Base-by-base conservation (phyloP, 306 rosid genomes). In the Fagus crenata region DNA sequence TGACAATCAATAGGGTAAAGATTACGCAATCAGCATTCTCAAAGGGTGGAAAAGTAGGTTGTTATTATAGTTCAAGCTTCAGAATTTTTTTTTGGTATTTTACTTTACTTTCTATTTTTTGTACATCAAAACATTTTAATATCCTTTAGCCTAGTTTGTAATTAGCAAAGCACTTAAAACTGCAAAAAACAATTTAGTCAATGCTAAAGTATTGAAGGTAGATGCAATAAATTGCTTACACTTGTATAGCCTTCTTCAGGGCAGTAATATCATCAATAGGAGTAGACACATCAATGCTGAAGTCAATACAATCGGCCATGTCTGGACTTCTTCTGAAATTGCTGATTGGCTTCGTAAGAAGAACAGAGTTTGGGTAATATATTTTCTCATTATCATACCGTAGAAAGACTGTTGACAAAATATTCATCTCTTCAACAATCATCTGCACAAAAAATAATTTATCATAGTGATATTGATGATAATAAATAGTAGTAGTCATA, bases 401-500 rank as follows among this genome's bases (percentile, higher is more conserved):
- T 69, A 86, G 73, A 78, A 86, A 86, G 18, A 86, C 86, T 6
- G 87, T 86, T 8, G 89, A 71, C 46, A 86, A 74, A 37, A 86
- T 86, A 63, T 86, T 86, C 89, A 86, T 86, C 76, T 86, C 89
- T 78, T 86, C 89, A 1, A 86, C 89, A 49, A 83, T 68, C 89
- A 86, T 86, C 89, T 84, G 72, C 63, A 63, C 28, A 65, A 3
- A 17, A 65, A 33, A 56, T 2, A 68, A 18, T 69, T 31, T 31
- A 14, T 8, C 4, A 1, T 1, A 43, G 31, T 6, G 12, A 11
- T 76, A 3, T 11, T 11, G 13, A 3, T 9, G 65, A 8, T 18
- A 7, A 2, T 18, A 7, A 22, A 22, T 2, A 56, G 12, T 56
- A 56, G 7, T 7, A 18, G 13, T 58, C 1, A 1, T 1, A 3